Evolutionary conservation across 495 filamentous ascomycete genomes (phyloP).

Genomic region (Rhypophila decipiens): DNA sequence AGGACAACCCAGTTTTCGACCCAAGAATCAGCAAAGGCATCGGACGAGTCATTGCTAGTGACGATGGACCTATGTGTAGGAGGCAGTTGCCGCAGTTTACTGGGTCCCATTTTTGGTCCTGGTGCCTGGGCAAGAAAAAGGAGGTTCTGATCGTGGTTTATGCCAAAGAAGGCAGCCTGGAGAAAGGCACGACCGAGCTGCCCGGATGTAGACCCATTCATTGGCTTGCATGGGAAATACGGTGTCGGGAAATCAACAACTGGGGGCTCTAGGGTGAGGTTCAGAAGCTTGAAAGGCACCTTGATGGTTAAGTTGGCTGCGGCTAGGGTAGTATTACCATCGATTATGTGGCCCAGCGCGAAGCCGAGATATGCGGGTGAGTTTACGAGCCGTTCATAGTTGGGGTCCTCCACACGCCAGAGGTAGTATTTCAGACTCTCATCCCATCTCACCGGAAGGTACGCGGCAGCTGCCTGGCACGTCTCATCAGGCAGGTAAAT

Average conservation of each 20-base stretch:
- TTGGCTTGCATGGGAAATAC: conserved; percentile 50
- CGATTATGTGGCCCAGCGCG: conserved; percentile 28
- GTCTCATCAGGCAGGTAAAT: background rate
- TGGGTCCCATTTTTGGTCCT: conserved; percentile 4
- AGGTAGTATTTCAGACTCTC: background rate
- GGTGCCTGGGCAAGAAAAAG: conserved; percentile 12
- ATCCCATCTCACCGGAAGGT: background rate
- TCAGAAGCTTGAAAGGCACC: conserved; percentile 47
- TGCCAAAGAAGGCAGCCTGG: conserved; percentile 51
- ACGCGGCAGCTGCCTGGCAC: background rate
- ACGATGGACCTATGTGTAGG: background rate
- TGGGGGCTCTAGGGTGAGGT: conserved; percentile 44
- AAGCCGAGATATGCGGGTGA: conserved; percentile 40
- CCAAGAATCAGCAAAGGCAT: background rate
- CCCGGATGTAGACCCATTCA: conserved; percentile 14
- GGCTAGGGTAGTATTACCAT: conserved; percentile 9
- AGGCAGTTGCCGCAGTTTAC: background rate
- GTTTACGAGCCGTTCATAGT: background rate
- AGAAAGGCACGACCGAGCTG: conserved; percentile 50
- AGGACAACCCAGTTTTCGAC: background rate
- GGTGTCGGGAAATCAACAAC: conserved; percentile 33
- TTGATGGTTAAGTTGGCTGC: conserved; percentile 41
- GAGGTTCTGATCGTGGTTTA: conserved; percentile 35
- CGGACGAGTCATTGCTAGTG: background rate
- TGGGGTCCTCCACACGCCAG: background rate